Evolutionary conservation across 441 rosid genomes (phyloP).

Genomic region (Gossypium gossypioides): DNA sequence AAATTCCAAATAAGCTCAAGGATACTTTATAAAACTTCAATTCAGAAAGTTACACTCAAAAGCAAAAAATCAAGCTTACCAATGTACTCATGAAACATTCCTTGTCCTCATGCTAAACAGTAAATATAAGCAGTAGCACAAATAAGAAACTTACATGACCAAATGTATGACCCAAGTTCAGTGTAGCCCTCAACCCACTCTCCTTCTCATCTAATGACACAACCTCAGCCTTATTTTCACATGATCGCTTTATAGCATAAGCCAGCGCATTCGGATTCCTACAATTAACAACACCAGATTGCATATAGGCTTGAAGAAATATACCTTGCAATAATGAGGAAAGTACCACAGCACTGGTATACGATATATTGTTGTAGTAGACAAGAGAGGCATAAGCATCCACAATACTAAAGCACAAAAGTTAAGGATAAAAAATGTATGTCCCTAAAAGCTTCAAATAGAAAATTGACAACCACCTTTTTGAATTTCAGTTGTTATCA

Average conservation of each 20-base stretch:
- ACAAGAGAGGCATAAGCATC: background rate
- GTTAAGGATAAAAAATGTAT: background rate
- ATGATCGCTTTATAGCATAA: conserved; percentile 87
- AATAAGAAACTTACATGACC: conserved; percentile 66
- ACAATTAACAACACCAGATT: conserved; percentile 13
- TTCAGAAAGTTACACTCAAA: too few species aligned
- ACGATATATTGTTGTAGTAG: background rate
- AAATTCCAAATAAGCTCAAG: background rate
- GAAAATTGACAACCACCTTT: background rate
- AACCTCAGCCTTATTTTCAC: conserved; percentile 94
- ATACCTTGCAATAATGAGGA: background rate
- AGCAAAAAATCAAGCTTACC: too few species aligned
- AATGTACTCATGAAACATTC: background rate
- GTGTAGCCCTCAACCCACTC: conserved; percentile 79
- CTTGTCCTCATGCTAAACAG: background rate
- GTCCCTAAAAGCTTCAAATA: background rate
- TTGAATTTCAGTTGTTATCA: background rate
- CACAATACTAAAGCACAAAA: background rate
- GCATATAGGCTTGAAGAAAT: background rate
- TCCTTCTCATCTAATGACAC: conserved; percentile 96
- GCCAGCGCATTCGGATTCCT: conserved; percentile 85
- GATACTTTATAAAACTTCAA: too few species aligned
- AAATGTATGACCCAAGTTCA: conserved; percentile 93
- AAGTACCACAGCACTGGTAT: background rate
- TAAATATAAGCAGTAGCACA: background rate